Evolutionary conservation across 805 yeast species (phyloP).

Genomic region (Starmerella stigmatis): DNA sequence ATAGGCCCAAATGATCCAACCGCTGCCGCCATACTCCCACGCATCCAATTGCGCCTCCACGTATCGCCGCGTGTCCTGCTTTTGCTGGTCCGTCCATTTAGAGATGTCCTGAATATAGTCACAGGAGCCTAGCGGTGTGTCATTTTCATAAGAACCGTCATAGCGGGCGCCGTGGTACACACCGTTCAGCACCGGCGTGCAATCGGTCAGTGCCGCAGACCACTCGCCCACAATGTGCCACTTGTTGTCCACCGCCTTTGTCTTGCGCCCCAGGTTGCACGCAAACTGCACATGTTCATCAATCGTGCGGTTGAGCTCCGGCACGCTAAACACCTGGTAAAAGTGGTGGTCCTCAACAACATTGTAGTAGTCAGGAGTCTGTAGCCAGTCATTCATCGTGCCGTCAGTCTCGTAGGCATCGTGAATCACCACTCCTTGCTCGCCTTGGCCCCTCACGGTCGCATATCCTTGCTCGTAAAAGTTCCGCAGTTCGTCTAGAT

Average conservation of each 20-base stretch:
- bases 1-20: slow-evolving; percentile 94
- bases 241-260: slow-evolving; percentile 43
- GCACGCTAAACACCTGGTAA: slow-evolving; percentile 69
- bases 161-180: slow-evolving; percentile 73
- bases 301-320: slow-evolving; percentile 47
- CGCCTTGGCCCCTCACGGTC: slow-evolving; percentile 44
- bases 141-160: slow-evolving; percentile 48
- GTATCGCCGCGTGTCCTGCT: slow-evolving; percentile 50
- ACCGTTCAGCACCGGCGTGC: slow-evolving; percentile 83
- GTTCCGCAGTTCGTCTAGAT: slow-evolving; percentile 46
- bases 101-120: slow-evolving; percentile 37
- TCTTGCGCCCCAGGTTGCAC: slow-evolving; percentile 40
- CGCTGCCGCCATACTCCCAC: slow-evolving; percentile 47
- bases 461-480: slow-evolving; percentile 58
- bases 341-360: slow-evolving; percentile 82
- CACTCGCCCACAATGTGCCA: slow-evolving; percentile 82
- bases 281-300: slow-evolving; percentile 52
- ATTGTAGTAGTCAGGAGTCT: slow-evolving; percentile 41
- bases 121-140: slow-evolving; percentile 52
- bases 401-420: slow-evolving; percentile 63
- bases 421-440: slow-evolving; percentile 56
- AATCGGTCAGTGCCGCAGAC: slow-evolving; percentile 86
- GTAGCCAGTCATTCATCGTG: slow-evolving; percentile 38
- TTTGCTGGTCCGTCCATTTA: slow-evolving; percentile 50
- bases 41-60: slow-evolving; percentile 90